Base-by-base conservation (phyloP, 2,329 filamentous ascomycete genomes). In the Torrubiella hemipterigena region DNA sequence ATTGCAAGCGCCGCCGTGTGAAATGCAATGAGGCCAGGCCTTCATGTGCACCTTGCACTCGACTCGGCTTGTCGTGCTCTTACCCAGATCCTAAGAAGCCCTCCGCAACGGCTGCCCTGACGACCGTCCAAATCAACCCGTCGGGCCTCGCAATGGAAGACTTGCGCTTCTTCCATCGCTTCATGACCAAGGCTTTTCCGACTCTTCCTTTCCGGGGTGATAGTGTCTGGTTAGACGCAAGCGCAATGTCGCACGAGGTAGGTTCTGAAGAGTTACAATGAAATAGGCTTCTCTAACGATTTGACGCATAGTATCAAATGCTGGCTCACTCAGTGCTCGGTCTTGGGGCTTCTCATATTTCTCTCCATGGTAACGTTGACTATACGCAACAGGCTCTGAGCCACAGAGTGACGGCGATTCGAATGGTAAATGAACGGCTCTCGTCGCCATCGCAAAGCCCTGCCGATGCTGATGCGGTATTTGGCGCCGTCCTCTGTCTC, bases 121-220 rank as follows among this genome's bases (percentile, higher is more conserved):
- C n/a, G n/a, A n/a, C 33, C 6, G 32, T 41, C 12, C 32, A 38
- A 12, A 30, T 41, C 21, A 30, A 36, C 7, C 26, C 39, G 17
- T 37, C 42, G 16, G 34, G 29, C 18, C 61, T 63, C 34, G 50
- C 47, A 17, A 42, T 58, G 12, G 50, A 61, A 25, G 64, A 69
- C 38, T 52, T 69, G 46, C 51, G 59, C 7, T 64, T 66, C 39
- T 67, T 67, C 37, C 62, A 67, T 35, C 63, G 67, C 38, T 69
- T 67, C 36, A 40, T 69, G 10, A 48, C 59, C 1, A 44, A 53
- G 3, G 63, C 62, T 5, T 54, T 53, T 26, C 56, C 55, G 3
- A 51, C 54, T 2, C 32, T 58, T 7, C 56, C 56, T 6, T 35
- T 59, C 1, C 38, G 40, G 12, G 48, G 46, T 3, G 46, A 46